Percentiles rank a stretch among this genome's conserved stretches.
These are phyloP conservation scores for Aspergillus avenaceus DNA, from an alignment of 495 filamentous ascomycete genomes.

Conservation along the genomic window DNA sequence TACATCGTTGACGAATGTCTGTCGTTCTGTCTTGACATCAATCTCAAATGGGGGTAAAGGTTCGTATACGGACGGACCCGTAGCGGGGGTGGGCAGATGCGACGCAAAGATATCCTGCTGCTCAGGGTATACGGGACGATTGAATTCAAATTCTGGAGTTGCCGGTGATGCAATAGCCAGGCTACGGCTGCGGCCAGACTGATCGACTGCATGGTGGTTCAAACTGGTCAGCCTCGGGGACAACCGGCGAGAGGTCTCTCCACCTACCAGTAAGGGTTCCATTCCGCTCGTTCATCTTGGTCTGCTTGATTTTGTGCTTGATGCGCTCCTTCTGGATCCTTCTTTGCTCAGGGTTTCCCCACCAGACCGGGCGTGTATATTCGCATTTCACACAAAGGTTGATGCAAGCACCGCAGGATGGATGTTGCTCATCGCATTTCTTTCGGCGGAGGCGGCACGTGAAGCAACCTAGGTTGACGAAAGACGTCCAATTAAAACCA, in stretches of 20 bases:
- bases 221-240: not conserved
- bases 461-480: constrained; percentile 71
- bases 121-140: constrained; percentile 55
- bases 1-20: constrained; percentile 90
- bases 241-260: not conserved
- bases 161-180: constrained; percentile 52
- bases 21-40: constrained; percentile 91
- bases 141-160: constrained; percentile 70
- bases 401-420: constrained; percentile 81
- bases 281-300: constrained; percentile 85
- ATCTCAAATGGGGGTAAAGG: constrained; percentile 76
- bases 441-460: constrained; percentile 92
- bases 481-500: not conserved
- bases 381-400: constrained; percentile 84
- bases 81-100: constrained; percentile 39
- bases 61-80: constrained; percentile 31
- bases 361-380: constrained; percentile 96
- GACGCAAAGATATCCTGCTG: constrained; percentile 57
- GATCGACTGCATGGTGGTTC: constrained; percentile 8
- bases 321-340: constrained; percentile 86
- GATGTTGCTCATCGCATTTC: constrained; percentile 95
- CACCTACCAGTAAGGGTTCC: constrained; percentile 39
- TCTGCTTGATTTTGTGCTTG: constrained; percentile 96
- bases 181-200: constrained; percentile 13
- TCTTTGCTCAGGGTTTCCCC: constrained; percentile 85